Evolutionary conservation across 805 yeast genomes (phyloP), one percentile per base, ranked within the genome.

Genomic region (Candida verbasci): DNA sequence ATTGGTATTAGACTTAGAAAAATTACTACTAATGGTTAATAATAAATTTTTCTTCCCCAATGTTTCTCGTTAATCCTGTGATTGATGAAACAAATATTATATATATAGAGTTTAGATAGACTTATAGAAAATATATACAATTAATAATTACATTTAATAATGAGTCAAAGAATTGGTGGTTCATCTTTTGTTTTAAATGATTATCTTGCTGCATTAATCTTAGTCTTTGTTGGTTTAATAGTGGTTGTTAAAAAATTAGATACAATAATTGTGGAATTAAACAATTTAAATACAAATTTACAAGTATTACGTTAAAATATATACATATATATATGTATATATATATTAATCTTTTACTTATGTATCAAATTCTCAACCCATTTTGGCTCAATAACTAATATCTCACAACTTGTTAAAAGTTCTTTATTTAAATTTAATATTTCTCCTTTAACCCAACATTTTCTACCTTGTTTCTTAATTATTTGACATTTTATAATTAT

Each of bases 381-480:
- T 43, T 43, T 55, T 2, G 72, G 72, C 40, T 66, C 72, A 23
- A 67, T 55, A 5, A 65, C 67, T 33, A 67, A 56, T 26, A 63
- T 59, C 43, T 63, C 70, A 43, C 69, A 55, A 24, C 56, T 65
- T 11, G 64, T 50, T 30, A 65, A 52, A 31, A 61, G 39, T 38
- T 57, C 51, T 29, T 50, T 49, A 31, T 49, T 48, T 17, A 37
- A 21, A 15, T 41, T 42, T 40, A 46, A 63, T 1, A 67, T 59
- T 24, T 51, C 44, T 1, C 72, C 72, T 34, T 51, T 55, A 1
- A 65, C 63, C 55, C 56, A 50, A 35, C 70, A 64, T 47, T 66
- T 67, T 32, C 72, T 52, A 9, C 72, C 71, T 5, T 31, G 29
- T 37, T 62, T 65, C 37, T 47, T 57, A 3, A 51, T 26, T 4